phyloP scores from a whole-genome alignment of 176 grass and related monocot species.

The Saccharum spontaneum region DNA sequence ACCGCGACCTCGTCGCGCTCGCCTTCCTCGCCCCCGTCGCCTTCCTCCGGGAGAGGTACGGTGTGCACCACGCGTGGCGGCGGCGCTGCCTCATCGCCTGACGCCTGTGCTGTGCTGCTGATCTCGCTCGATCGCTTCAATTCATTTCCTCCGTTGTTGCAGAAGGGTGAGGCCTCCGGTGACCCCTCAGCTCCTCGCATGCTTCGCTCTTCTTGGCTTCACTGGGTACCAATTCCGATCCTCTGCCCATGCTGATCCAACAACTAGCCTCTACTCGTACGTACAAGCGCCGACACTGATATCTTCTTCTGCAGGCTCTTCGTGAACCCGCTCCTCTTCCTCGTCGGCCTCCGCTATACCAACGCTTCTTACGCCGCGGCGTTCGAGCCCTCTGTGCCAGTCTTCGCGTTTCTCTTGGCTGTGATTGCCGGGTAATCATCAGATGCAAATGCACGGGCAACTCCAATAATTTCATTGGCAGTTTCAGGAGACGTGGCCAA shows the following conservation, averaged over 20 bases:
- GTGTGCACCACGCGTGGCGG: neutral
- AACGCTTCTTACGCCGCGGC: conserved; percentile 87
- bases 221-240: conserved; percentile 49
- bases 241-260: neutral
- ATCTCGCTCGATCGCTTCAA: neutral
- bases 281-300: neutral
- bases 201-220: conserved; percentile 81
- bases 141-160: conserved; percentile 1
- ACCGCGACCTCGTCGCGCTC: conserved; percentile 84
- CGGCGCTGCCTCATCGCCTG: too few relatives aligned
- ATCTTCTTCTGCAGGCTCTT: conserved; percentile 52
- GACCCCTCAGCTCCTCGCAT: conserved; percentile 51
- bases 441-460: neutral
- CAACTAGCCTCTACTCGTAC: neutral
- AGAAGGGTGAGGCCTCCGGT: conserved; percentile 54
- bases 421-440: conserved; percentile 49
- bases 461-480: neutral
- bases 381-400: conserved; percentile 87
- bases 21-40: conserved; percentile 70
- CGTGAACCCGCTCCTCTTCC: conserved; percentile 87
- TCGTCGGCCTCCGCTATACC: conserved; percentile 79
- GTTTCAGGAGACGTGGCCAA: neutral
- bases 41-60: conserved; percentile 64
- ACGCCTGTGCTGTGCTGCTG: too few relatives aligned
- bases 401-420: conserved; percentile 81